Evolutionary conservation across 1,284 basidiomycete genomes (phyloP), one percentile per base, ranked within the genome.

Genomic region (Cutaneotrichosporon dermatis): DNA sequence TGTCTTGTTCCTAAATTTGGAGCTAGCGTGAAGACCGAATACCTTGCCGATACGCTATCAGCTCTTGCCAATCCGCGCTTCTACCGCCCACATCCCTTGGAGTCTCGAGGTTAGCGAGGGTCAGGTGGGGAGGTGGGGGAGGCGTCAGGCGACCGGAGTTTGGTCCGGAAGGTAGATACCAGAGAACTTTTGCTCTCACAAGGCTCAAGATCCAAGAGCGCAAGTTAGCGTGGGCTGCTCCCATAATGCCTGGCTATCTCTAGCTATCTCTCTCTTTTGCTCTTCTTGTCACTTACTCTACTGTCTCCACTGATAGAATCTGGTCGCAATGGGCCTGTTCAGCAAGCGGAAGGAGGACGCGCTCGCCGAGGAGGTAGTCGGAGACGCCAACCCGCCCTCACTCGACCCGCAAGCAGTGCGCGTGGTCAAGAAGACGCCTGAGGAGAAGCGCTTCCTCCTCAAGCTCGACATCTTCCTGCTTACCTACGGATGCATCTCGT

Each of bases 401-500:
- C 50, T 63, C 48, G 60, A 66, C 42, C 59, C 59, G 3, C 59
- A 61, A 45, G 58, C 42, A n/a, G 62, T 55, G 45, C 53, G 52
- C 36, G 50, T 52, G 6, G 43, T 63, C 35, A 33, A 55, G 16
- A 72, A 71, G 60, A 64, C 64, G 4, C 63, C 61, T 15, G 67
- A 62, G 54, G 74, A 76, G 65, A 57, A 64, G 45, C 46, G 55
- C 41, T 72, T 76, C 55, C 63, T 76, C 9, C 57, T 65, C 6
- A 69, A 70, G 51, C 60, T 77, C 40, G 76, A 77, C 52, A 57
- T 63, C 25, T 62, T 73, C 50, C 60, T 77, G 39, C 58, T 70
- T 4, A 62, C 63, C 25, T 70, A 62, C 54, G 66, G 63, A 2
- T 67, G 64, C 44, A 51, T 67, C 54, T 69, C 69, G 42, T 68